Evolutionary conservation across 2,329 filamentous ascomycete genomes (phyloP), one percentile per base, ranked within the genome.

Genomic region (Trichoderma sp.): DNA sequence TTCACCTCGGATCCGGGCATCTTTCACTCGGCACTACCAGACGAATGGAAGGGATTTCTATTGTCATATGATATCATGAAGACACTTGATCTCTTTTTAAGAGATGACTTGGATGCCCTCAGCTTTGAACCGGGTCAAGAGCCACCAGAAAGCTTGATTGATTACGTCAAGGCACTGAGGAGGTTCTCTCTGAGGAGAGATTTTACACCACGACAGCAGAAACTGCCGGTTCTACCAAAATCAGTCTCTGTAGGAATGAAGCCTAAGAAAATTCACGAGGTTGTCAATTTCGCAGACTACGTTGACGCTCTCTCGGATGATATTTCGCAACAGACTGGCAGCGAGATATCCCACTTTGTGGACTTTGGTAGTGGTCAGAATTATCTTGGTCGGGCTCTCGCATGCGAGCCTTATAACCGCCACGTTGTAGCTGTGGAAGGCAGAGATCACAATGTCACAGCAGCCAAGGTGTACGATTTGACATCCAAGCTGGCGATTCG

Each of bases 301-400:
- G 90, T 98, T 71, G 89, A 94, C 67, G 81, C 85, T 3, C 85
- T 93, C 11, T 87, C 90, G 0, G 84, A 85, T 72, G 88, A 89
- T 33, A 88, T 98, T 29, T 88, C 90, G 3, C 81, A 86, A 2
- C 85, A 90, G 1, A 89, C 92, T 59, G 86, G 87, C 0, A 84
- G 87, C 65, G 84, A 88, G 16, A 92, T 98, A 76, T 94, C 95
- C 0, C 95, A 98, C 85, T 91, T 98, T 75, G 93, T 98, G 66
- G 97, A 99, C 84, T 98, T 98, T 83, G 97, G 97, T 33, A 98
- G 95, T 71, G 97, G 97, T 0, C 96, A 98, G 83, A 98, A 98
- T 81, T 99, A 99, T 81, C 91, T 99, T 4, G 96, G 97, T 1
- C 90, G 97, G 63, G 93, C 94, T 1, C 87, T 99, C 75, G 96